A percentile compares a stretch with the other conserved stretches of the same genome.
phyloP scores from a whole-genome alignment of 371 early-diverging fungal genomes.

The Zychaea mexicana region DNA sequence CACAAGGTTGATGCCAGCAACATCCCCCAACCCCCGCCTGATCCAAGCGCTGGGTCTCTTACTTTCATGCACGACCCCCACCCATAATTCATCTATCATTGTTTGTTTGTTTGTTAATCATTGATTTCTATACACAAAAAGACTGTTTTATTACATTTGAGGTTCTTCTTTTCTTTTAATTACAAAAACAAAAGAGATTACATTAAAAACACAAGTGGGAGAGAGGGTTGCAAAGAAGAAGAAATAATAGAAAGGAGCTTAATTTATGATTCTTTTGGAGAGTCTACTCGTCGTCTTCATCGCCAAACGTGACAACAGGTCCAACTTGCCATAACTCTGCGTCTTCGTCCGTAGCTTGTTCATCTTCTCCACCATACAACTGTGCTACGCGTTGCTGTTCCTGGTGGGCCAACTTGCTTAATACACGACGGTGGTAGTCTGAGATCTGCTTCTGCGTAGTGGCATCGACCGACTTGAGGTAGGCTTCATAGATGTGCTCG shows the following conservation, averaged over 20 bases:
- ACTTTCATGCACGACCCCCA: too few relatives aligned
- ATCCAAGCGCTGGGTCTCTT: background rate
- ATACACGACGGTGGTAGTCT: conserved; percentile 67
- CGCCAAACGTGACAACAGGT: conserved; percentile 18
- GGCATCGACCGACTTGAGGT: conserved; percentile 49
- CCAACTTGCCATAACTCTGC: conserved; percentile 45
- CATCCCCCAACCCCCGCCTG: too few relatives aligned
- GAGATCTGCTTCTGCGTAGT: conserved; percentile 47
- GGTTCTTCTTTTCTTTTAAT: too few relatives aligned
- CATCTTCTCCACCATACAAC: conserved; percentile 39
- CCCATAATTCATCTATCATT: too few relatives aligned
- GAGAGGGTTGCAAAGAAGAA: too few relatives aligned
- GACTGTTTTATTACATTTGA: too few relatives aligned
- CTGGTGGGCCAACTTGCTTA: conserved; percentile 55
- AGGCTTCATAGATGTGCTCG: conserved; percentile 30
- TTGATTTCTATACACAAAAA: too few relatives aligned
- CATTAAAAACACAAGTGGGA: too few relatives aligned
- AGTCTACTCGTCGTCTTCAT: conserved; percentile 17
- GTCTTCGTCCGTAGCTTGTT: conserved; percentile 44
- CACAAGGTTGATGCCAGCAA: too few relatives aligned
- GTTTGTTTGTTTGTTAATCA: too few relatives aligned
- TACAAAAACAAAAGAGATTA: too few relatives aligned
- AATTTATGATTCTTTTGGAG: background rate
- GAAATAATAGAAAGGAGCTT: too few relatives aligned
- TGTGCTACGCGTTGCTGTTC: conserved; percentile 33